phyloP scores from a whole-genome alignment of 176 grass and related monocot genomes.

The Juncus inflexus region DNA sequence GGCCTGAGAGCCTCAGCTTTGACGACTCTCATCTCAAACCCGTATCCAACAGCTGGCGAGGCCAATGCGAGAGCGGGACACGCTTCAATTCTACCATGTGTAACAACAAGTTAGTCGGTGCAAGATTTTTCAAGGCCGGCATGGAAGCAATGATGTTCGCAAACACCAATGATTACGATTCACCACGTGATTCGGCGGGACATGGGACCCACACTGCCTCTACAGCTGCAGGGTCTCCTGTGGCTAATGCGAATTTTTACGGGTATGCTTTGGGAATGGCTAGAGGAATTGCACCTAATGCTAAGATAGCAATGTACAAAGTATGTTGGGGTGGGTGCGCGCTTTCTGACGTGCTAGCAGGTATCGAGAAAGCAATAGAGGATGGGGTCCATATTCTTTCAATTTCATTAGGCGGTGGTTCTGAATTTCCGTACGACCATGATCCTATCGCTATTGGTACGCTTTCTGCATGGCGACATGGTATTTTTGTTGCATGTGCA shows the following conservation, averaged over 20 bases:
- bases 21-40: conserved; percentile 24
- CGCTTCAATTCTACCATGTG: conserved; percentile 28
- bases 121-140: conserved; percentile 17
- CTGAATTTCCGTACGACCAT: conserved; percentile 11
- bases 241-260: conserved; percentile 16
- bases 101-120: conserved; percentile 37
- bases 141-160: background rate
- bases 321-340: conserved; percentile 4
- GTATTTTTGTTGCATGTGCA: conserved; percentile 30
- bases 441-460: conserved; percentile 25
- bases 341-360: conserved; percentile 22
- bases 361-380: conserved; percentile 27
- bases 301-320: conserved; percentile 32
- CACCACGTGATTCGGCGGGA: conserved; percentile 16
- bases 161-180: background rate
- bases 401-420: conserved; percentile 12
- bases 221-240: conserved; percentile 12
- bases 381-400: conserved; percentile 37
- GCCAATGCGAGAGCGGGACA: conserved; percentile 24
- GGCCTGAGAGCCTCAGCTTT: conserved; percentile 36
- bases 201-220: conserved; percentile 36
- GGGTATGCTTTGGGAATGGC: conserved; percentile 19
- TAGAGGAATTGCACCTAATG: conserved; percentile 24
- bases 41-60: conserved; percentile 10
- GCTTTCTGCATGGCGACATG: conserved; percentile 20